These are phyloP conservation scores for Wickerhamomyces sp. DNA, from an alignment of 1,139 yeast species.

Conservation along the genomic window DNA sequence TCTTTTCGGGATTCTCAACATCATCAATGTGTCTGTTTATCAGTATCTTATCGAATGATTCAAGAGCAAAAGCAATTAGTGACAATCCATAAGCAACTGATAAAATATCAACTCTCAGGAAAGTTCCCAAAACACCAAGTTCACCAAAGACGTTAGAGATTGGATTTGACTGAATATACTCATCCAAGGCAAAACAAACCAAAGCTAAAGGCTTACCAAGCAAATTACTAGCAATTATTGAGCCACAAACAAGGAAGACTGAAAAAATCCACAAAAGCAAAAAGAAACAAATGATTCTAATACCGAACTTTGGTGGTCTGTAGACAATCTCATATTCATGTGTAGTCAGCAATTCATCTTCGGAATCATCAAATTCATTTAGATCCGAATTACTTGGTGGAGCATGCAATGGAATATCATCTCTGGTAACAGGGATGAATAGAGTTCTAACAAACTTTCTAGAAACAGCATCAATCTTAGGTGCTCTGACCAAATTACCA, in stretches of 20 bases:
- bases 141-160: neutral
- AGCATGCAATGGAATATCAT: constrained; percentile 57
- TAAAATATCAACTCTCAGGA: constrained; percentile 3
- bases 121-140: neutral
- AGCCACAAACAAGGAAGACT: constrained; percentile 38
- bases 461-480: constrained; percentile 72
- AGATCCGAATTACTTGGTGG: constrained; percentile 35
- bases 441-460: constrained; percentile 56
- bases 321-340: constrained; percentile 74
- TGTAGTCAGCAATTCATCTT: constrained; percentile 41
- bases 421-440: constrained; percentile 79
- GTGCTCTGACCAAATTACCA: constrained; percentile 83
- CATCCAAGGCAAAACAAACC: neutral
- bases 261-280: constrained; percentile 69
- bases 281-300: constrained; percentile 53
- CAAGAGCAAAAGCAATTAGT: constrained; percentile 3
- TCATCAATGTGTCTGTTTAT: constrained; percentile 11
- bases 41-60: constrained; percentile 10
- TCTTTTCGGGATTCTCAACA: too few relatives aligned
- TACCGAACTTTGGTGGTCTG: constrained; percentile 73
- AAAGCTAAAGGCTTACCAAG: constrained; percentile 36
- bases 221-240: constrained; percentile 32
- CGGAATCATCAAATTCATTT: constrained; percentile 51
- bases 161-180: too few relatives aligned
- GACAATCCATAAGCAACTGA: constrained; percentile 10